A percentile compares a stretch with the other conserved stretches of the same genome.
Evolutionary conservation across 179 eudicot genomes (phyloP).

Genomic region (Nepenthes alata): DNA sequence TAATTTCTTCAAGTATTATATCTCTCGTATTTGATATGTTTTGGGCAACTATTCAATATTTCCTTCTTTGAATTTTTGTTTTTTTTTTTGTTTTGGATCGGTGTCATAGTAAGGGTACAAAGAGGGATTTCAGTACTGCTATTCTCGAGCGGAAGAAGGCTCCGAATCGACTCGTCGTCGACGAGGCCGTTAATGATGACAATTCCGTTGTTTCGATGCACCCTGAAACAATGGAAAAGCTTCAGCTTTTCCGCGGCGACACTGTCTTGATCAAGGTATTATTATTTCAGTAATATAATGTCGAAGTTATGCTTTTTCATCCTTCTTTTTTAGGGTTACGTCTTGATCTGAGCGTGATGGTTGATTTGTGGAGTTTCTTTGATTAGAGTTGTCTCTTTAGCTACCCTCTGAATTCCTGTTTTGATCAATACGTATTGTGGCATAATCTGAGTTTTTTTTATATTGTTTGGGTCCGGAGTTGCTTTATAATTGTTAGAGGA

Average conservation of each 20-base stretch:
- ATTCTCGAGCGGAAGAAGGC: slow-evolving; percentile 74
- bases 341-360: no score
- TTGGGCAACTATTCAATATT: not conserved
- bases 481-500: no score
- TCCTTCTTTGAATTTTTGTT: not conserved
- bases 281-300: no score
- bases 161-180: slow-evolving; percentile 63
- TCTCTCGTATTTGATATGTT: not conserved
- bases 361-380: no score
- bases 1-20: no score
- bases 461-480: no score
- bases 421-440: no score
- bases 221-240: slow-evolving; percentile 79
- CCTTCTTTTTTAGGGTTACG: no score
- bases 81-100: not conserved
- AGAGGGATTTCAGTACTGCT: slow-evolving; percentile 72
- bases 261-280: slow-evolving; percentile 62
- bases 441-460: no score
- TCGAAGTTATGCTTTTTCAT: no score
- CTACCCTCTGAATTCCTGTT: no score
- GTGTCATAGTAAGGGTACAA: slow-evolving; percentile 46
- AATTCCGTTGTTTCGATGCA: slow-evolving; percentile 67
- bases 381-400: no score
- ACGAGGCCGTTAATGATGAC: slow-evolving; percentile 69
- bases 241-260: slow-evolving; percentile 76